A percentile compares a stretch with the other conserved stretches of the same genome.
phyloP scores from a whole-genome alignment of 225 moss, liverwort and hornwort genomes.

The Rhytidiadelphus loreus region DNA sequence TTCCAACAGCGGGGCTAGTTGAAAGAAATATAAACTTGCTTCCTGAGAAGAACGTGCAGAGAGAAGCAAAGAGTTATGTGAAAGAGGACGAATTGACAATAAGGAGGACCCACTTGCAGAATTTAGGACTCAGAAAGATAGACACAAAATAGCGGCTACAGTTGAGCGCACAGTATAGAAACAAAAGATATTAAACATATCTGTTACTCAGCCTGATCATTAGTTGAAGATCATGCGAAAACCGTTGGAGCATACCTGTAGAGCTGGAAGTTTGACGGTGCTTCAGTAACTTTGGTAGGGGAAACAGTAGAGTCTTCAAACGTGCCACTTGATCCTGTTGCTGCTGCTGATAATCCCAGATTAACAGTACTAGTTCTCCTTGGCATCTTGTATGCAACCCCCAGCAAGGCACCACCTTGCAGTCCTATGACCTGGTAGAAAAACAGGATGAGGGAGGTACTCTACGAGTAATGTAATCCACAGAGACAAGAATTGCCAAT shows the following conservation, averaged over 20 bases:
- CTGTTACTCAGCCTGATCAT: not conserved
- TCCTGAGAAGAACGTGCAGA: not conserved
- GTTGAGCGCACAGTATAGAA: not conserved
- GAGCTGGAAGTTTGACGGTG: constrained; percentile 85
- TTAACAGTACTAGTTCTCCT: constrained; percentile 51
- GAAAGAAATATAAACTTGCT: not conserved
- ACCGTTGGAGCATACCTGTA: constrained; percentile 50
- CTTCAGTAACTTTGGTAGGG: constrained; percentile 49
- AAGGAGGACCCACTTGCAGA: not conserved
- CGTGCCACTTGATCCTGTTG: constrained; percentile 23
- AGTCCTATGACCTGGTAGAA: constrained; percentile 68
- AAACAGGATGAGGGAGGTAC: not conserved
- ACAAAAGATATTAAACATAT: not conserved
- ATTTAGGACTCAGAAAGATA: not conserved
- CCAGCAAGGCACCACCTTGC: constrained; percentile 91
- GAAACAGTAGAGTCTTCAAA: constrained; percentile 26
- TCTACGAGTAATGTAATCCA: not conserved
- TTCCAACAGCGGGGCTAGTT: not conserved
- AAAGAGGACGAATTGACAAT: not conserved
- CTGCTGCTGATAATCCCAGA: constrained; percentile 45
- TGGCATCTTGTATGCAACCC: constrained; percentile 92
- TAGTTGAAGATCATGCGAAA: not conserved
- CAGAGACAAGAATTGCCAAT: not conserved
- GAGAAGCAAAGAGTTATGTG: not conserved
- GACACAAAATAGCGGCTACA: not conserved